Evolutionary conservation across 129 eudicot species (phyloP).

Genomic region (Tagetes patula): DNA sequence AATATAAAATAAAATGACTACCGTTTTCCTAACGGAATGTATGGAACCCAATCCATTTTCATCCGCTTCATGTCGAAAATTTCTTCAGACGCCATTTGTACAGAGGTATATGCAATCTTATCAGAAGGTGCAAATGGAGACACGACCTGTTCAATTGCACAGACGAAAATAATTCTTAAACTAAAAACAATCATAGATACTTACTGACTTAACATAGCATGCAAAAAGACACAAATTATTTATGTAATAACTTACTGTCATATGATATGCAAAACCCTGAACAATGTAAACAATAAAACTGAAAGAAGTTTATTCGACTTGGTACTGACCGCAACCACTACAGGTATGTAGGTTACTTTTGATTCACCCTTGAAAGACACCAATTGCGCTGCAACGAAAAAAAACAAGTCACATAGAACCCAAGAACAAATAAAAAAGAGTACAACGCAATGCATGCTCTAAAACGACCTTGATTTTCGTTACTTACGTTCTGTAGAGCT

Average conservation of each 20-base stretch:
- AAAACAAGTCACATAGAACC: constrained; percentile 33
- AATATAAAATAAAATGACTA: constrained; percentile 12
- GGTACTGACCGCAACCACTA: constrained; percentile 79
- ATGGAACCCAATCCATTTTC: constrained; percentile 98
- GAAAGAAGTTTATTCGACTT: background rate
- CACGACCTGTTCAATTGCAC: constrained; percentile 50
- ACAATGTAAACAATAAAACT: background rate
- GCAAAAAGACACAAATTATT: background rate
- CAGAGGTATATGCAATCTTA: constrained; percentile 78
- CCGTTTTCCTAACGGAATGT: constrained; percentile 77
- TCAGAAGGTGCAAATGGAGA: constrained; percentile 94
- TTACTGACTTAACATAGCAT: background rate
- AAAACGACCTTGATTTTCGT: background rate
- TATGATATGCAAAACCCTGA: background rate
- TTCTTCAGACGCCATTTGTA: constrained; percentile 82
- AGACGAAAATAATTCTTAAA: background rate
- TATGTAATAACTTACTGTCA: background rate
- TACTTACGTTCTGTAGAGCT: constrained; percentile 89
- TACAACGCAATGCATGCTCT: background rate
- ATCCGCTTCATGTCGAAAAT: constrained; percentile 86
- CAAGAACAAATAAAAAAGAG: background rate
- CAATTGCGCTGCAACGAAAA: constrained; percentile 73
- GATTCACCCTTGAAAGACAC: constrained; percentile 49
- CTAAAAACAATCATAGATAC: background rate
- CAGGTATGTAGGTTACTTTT: constrained; percentile 66